Evolutionary conservation across 2,329 filamentous ascomycete genomes (phyloP).

Genomic region (Monilinia polystroma): DNA sequence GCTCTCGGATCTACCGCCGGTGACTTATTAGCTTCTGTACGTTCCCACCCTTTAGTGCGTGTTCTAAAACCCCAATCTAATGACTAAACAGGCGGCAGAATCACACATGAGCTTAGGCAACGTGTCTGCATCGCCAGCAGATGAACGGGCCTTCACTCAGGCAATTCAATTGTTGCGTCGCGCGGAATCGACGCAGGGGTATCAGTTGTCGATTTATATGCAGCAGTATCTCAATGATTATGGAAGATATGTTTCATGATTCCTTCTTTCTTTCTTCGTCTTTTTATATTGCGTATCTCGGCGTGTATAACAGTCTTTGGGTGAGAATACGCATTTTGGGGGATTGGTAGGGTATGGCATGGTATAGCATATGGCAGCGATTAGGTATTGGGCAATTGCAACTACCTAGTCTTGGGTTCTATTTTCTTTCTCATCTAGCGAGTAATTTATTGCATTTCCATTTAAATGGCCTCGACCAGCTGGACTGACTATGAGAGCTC

Average conservation of each 20-base stretch:
- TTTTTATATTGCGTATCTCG: neutral
- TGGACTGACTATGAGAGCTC: slow-evolving; percentile 1
- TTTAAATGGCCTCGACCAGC: neutral
- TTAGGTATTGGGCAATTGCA: neutral
- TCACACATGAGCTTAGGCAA: slow-evolving; percentile 54
- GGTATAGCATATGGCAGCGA: slow-evolving; percentile 9
- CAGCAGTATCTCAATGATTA: slow-evolving; percentile 51
- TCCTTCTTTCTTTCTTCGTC: slow-evolving; percentile 17
- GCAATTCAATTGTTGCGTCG: slow-evolving; percentile 48
- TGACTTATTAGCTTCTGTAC: slow-evolving; percentile 46
- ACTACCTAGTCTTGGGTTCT: neutral
- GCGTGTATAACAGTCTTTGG: slow-evolving; percentile 1
- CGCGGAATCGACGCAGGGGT: slow-evolving; percentile 45
- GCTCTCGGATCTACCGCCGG: slow-evolving; percentile 43
- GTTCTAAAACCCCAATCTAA: neutral
- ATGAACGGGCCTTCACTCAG: slow-evolving; percentile 47
- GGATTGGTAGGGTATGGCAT: neutral
- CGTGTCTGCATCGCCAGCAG: slow-evolving; percentile 46
- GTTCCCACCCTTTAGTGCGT: neutral
- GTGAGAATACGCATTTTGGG: neutral
- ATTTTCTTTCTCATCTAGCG: too few relatives aligned
- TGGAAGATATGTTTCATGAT: slow-evolving; percentile 39
- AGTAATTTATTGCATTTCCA: neutral
- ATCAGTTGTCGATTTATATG: slow-evolving; percentile 46
- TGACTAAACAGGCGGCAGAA: slow-evolving; percentile 47